Evolutionary conservation across 805 yeast species (phyloP), one percentile per base, ranked within the genome.

Genomic region (Saccharomycodes ludwigii): DNA sequence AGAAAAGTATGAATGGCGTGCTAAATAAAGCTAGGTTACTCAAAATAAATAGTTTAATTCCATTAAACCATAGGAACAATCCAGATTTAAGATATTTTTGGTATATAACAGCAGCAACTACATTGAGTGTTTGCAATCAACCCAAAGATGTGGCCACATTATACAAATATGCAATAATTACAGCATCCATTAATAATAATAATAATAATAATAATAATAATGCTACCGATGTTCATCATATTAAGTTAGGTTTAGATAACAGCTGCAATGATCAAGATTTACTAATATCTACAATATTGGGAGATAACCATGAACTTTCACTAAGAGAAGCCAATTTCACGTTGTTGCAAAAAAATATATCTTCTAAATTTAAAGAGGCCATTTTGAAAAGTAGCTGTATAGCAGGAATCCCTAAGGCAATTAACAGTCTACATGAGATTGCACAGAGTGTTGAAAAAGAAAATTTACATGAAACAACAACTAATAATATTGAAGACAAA

Each of bases 391-490:
- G 83, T 3, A 67, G 79, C 1, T 94, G 94, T 0, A 57, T 86
- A 28, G 71, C 75, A 11, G 96, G 96, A 0, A 61, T 85, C 10
- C 96, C 96, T 1, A 76, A 76, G 42, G 71, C 85, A 2, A 86
- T 86, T 51, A 86, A 85, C 51, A 68, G 93, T 1, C 56, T 86
- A 45, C 76, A 71, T 44, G 61, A 65, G 12, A 14, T n/a, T 4
- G 4, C 18, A 25, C 11, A 25, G 19, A 18, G 10, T 9, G 27
- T 31, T 11, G 29, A 32, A 4, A 32, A 34, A 10, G 44, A 42
- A 6, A 35, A 36, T n/a, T n/a, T n/a, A n/a, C n/a, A n/a, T n/a
- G n/a, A n/a, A n/a, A n/a, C n/a, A n/a, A n/a, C n/a, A n/a, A n/a
- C n/a, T n/a, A n/a, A n/a, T n/a, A n/a, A n/a, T n/a, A n/a, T n/a